Base-by-base conservation (phyloP, 2,329 filamentous ascomycete species). In the Cercospora brassicicola region DNA sequence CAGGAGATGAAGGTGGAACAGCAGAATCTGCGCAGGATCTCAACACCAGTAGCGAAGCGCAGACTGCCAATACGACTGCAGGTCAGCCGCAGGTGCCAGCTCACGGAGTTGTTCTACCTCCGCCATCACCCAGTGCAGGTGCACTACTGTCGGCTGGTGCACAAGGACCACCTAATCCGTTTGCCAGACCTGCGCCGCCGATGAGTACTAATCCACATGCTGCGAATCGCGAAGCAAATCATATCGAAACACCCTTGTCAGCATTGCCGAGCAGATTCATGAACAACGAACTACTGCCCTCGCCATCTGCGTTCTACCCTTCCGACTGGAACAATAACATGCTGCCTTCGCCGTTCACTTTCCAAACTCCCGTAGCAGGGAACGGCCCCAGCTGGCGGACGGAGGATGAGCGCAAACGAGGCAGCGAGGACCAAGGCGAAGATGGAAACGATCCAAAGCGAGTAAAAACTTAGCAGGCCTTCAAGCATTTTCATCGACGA, bases 231-330 rank as follows among this genome's bases (percentile, higher is more conserved):
- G 74, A 80, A 80, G 67, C 81, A 59, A 81, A 79, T 59, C 70
- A 77, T 45, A 90, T 88, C 56, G 89, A 95, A 76, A 95, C 95
- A 0, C 95, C 95, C 0, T 93, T 96, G n/a, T 97, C 94, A 1
- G 94, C 94, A 3, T 84, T 99, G 10, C 95, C 95, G 0, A 96
- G 92, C 61, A 89, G 94, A 48, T 97, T 98, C 79, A 90, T 98
- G 73, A 91, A 90, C 67, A 92, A 91, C 72, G 92, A 94, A 39
- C 89, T 97, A 64, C 84, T 98, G 15, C 94, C 95, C 0, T 96
- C 92, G 65, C 95, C 95, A 0, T 96, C 91, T 71, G 93, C 89
- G 72, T 97, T 98, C 81, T 98, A 96, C 76, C 89, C 91, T 0
- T 36, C 48, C 4, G 93, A 96, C 71, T 97, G 94, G 94, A 86